Conservation (phyloP, 2,329 filamentous ascomycete species). For the Exophiala oligosperma region DNA sequence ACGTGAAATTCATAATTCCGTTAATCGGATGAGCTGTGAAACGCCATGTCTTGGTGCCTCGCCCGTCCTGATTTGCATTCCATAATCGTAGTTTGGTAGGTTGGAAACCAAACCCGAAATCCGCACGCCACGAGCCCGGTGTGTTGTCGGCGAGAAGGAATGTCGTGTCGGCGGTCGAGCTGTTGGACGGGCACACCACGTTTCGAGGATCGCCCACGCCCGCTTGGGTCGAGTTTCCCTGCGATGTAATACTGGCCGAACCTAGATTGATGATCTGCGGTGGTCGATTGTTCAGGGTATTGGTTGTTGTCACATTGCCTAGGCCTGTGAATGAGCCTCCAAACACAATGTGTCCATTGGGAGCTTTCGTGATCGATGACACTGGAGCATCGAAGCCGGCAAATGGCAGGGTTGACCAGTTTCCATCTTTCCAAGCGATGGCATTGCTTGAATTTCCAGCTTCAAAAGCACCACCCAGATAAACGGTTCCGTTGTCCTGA, state of each 20-base stretch:
- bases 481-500: slow-evolving; percentile 72
- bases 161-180: slow-evolving; percentile 66
- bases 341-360: slow-evolving; percentile 85
- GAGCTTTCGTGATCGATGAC: slow-evolving; percentile 75
- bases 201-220: slow-evolving; percentile 76
- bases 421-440: slow-evolving; percentile 70
- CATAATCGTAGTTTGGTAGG: slow-evolving; percentile 85
- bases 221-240: slow-evolving; percentile 55
- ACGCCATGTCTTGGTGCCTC: slow-evolving; percentile 84
- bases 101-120: slow-evolving; percentile 78
- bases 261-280: slow-evolving; percentile 81
- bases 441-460: slow-evolving; percentile 84
- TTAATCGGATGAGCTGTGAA: slow-evolving; percentile 82
- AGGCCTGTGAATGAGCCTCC: slow-evolving; percentile 87
- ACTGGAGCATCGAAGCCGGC: slow-evolving; percentile 93
- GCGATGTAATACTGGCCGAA: slow-evolving; percentile 68
- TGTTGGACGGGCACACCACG: slow-evolving; percentile 76
- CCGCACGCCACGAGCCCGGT: slow-evolving; percentile 79
- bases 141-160: slow-evolving; percentile 78
- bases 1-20: slow-evolving; percentile 96
- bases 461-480: slow-evolving; percentile 84
- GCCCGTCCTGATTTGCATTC: slow-evolving; percentile 81
- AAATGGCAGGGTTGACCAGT: slow-evolving; percentile 83
- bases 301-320: slow-evolving; percentile 58
- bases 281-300: slow-evolving; percentile 53